These are phyloP conservation scores for Pythium utonaiense DNA, from an alignment of 352 stramenopile species.

Conservation along the genomic window DNA sequence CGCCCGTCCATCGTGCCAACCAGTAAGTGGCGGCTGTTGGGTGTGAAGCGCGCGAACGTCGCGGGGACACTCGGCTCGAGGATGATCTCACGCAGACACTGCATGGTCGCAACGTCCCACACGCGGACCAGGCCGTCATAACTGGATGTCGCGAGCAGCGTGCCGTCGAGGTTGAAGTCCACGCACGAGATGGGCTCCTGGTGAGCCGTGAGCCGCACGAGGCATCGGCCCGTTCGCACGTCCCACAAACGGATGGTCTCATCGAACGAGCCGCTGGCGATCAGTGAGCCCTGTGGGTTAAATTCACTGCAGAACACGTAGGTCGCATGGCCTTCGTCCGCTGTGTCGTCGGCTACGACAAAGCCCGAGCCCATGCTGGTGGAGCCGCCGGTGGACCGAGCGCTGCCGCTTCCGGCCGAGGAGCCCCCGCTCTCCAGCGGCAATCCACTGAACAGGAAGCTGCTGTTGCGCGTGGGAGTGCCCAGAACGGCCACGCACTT, in stretches of 20 bases:
- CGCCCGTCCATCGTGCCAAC: slow-evolving; percentile 89
- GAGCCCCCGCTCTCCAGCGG: slow-evolving; percentile 18
- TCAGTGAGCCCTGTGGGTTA: slow-evolving; percentile 91
- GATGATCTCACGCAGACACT: slow-evolving; percentile 94
- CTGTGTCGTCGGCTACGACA: slow-evolving; percentile 4
- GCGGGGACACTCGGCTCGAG: slow-evolving; percentile 50
- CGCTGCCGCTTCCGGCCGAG: not conserved
- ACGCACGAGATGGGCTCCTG: slow-evolving; percentile 94
- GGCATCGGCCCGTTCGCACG: slow-evolving; percentile 85
- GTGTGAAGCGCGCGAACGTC: slow-evolving; percentile 87
- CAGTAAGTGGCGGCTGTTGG: slow-evolving; percentile 94
- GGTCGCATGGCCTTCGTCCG: slow-evolving; percentile 81
- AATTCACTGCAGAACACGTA: slow-evolving; percentile 96
- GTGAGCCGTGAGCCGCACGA: slow-evolving; percentile 90
- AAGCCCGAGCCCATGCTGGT: not conserved
- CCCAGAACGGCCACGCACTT: slow-evolving; percentile 71
- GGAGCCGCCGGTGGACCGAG: slow-evolving; percentile 5
- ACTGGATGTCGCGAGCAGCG: slow-evolving; percentile 84
- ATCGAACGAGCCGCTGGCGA: slow-evolving; percentile 91
- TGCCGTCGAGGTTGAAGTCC: slow-evolving; percentile 93
- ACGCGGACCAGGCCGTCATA: slow-evolving; percentile 87
- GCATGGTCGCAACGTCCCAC: slow-evolving; percentile 95
- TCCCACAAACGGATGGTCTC: slow-evolving; percentile 97
- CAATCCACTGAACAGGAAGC: slow-evolving; percentile 28
- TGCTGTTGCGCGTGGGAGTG: slow-evolving; percentile 32